Percentiles rank a stretch among this genome's conserved stretches.
These are phyloP conservation scores for Mortierella claussenii DNA, from an alignment of 192 early-diverging fungal species.

Conservation along the genomic window DNA sequence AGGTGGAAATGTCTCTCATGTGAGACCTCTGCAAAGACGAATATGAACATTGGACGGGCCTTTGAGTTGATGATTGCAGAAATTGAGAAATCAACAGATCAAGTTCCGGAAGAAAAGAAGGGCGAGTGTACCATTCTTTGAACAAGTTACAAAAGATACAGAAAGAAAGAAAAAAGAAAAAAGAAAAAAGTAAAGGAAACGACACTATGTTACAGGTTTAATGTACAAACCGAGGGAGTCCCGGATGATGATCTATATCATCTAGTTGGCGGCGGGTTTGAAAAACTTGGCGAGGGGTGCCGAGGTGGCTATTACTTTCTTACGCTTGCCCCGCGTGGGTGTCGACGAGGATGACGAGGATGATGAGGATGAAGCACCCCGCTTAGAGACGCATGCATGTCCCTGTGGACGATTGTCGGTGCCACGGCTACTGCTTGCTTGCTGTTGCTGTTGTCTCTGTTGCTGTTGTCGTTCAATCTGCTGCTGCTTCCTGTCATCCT, in stretches of 20 bases:
- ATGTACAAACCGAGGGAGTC: no score
- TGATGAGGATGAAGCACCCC: background rate
- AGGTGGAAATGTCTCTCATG: constrained; percentile 89
- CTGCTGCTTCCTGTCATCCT: constrained; percentile 44
- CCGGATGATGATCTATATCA: no score
- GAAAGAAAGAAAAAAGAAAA: background rate
- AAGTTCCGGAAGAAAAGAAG: constrained; percentile 63
- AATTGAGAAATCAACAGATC: constrained; percentile 80
- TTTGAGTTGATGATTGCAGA: constrained; percentile 85
- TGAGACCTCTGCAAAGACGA: constrained; percentile 93
- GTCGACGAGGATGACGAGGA: background rate
- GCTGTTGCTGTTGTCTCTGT: background rate
- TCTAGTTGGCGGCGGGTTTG: constrained; percentile 5
- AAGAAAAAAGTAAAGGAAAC: background rate
- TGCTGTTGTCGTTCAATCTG: constrained; percentile 27
- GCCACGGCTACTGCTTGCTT: background rate
- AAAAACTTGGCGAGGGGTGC: constrained; percentile 17
- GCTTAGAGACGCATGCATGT: no score
- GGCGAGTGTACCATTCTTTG: constrained; percentile 63
- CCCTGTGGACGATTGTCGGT: background rate
- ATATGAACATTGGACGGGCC: constrained; percentile 84
- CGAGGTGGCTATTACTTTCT: constrained; percentile 2
- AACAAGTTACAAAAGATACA: background rate
- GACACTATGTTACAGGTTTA: background rate
- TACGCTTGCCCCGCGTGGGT: constrained; percentile 20